Percentiles rank a stretch among this genome's conserved stretches.
phyloP scores from a whole-genome alignment of 1,284 basidiomycete genomes.

The Rhodotorula sp. region DNA sequence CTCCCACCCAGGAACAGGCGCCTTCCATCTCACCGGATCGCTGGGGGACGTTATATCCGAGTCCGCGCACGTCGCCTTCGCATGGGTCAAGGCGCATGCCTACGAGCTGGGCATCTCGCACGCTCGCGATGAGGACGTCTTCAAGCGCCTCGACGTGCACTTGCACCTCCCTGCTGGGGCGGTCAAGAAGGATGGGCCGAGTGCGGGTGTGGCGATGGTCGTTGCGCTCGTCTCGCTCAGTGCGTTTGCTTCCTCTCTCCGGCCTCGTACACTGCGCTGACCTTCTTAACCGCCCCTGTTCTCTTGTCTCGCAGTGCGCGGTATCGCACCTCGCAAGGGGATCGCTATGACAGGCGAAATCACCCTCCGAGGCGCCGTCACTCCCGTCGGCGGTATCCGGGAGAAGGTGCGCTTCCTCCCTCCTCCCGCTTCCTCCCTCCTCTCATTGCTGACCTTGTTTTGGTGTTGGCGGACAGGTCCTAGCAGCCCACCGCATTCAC shows the following conservation, averaged over 20 bases:
- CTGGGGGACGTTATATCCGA: constrained; percentile 77
- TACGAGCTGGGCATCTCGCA: constrained; percentile 66
- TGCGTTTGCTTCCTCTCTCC: not conserved
- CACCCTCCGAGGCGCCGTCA: constrained; percentile 59
- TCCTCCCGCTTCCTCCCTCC: not conserved
- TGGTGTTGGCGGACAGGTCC: constrained; percentile 53
- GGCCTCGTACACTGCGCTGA: not conserved
- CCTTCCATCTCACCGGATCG: constrained; percentile 37
- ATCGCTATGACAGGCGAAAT: constrained; percentile 85
- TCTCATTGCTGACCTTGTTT: constrained; percentile 57
- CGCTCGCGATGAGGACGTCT: constrained; percentile 61
- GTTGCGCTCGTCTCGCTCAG: constrained; percentile 63
- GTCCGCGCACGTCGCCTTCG: constrained; percentile 72
- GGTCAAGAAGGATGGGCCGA: constrained; percentile 87
- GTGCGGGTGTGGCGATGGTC: constrained; percentile 81
- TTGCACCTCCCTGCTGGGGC: constrained; percentile 80
- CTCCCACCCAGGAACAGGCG: constrained; percentile 35
- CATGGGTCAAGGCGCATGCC: constrained; percentile 66
- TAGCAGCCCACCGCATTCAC: constrained; percentile 78
- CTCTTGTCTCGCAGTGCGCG: constrained; percentile 14
- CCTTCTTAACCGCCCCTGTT: not conserved
- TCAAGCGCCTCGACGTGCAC: constrained; percentile 77
- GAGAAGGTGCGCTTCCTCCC: constrained; percentile 59
- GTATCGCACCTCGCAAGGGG: constrained; percentile 19
- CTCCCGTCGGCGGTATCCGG: constrained; percentile 77